Evolutionary conservation across 306 rosid genomes (phyloP).

Genomic region (Malus sieversii): DNA sequence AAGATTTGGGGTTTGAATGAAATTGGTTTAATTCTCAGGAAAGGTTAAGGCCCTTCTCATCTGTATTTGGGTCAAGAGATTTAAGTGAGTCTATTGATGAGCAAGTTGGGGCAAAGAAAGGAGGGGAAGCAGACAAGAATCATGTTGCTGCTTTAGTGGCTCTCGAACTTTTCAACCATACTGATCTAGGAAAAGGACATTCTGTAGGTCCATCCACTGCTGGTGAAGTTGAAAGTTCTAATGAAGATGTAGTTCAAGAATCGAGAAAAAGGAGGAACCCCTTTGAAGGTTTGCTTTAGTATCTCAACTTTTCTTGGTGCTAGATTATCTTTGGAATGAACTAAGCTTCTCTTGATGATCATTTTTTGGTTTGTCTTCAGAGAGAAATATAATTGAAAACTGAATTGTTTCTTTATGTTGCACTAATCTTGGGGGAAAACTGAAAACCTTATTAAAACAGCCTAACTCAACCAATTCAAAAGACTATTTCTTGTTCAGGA

Average conservation of each 20-base stretch:
- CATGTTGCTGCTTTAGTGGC: conserved; percentile 32
- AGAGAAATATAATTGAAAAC: background rate
- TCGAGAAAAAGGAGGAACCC: conserved; percentile 61
- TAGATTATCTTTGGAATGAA: background rate
- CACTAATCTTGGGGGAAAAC: background rate
- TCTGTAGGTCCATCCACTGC: conserved; percentile 16
- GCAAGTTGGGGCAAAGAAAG: conserved; percentile 18
- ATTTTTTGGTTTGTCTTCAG: background rate
- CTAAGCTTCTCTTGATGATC: background rate
- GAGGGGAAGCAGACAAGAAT: conserved; percentile 25
- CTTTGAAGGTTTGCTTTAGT: conserved; percentile 43
- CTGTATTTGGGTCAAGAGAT: conserved; percentile 38
- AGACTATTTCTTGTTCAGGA: background rate
- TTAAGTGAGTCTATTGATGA: conserved; percentile 13
- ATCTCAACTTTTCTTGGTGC: conserved; percentile 2
- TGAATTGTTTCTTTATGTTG: background rate
- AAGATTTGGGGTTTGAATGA: background rate
- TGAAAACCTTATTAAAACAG: background rate
- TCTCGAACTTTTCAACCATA: conserved; percentile 55
- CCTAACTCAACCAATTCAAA: background rate
- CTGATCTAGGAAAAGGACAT: conserved; percentile 28
- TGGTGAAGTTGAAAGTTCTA: conserved; percentile 32
- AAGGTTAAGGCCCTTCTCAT: conserved; percentile 61
- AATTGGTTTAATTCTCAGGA: conserved; percentile 32
- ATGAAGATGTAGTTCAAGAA: conserved; percentile 19